A percentile compares a stretch with the other conserved stretches of the same genome.
Evolutionary conservation across 2,329 filamentous ascomycete species (phyloP).

Genomic region (Chaetothyriales sp.): DNA sequence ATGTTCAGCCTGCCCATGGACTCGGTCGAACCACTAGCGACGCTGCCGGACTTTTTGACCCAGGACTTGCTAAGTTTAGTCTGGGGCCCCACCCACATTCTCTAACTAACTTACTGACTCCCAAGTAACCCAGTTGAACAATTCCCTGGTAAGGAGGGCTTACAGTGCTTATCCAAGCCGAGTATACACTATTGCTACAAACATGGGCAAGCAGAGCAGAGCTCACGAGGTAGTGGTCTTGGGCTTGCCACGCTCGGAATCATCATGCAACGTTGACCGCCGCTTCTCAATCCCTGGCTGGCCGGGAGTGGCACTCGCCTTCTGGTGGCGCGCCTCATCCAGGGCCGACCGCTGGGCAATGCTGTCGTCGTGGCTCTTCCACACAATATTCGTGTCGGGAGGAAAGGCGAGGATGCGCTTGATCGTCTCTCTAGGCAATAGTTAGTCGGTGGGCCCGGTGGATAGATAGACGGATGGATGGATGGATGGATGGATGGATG

Average conservation of each 20-base stretch:
- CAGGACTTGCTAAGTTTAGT: too few relatives aligned
- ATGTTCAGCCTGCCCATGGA: too few relatives aligned
- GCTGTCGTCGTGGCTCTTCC: constrained; percentile 92
- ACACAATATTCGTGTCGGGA: constrained; percentile 77
- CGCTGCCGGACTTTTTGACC: too few relatives aligned
- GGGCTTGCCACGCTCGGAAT: constrained; percentile 29
- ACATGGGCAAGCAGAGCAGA: constrained; percentile 6
- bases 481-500: too few relatives aligned
- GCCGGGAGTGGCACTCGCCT: constrained; percentile 35
- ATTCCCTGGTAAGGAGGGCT: not conserved
- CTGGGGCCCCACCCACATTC: too few relatives aligned
- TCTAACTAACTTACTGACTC: too few relatives aligned
- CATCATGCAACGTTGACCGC: constrained; percentile 30
- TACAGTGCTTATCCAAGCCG: not conserved
- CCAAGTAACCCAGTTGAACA: not conserved
- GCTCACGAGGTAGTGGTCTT: constrained; percentile 25
- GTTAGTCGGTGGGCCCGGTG: constrained; percentile 16
- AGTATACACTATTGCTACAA: constrained; percentile 2
- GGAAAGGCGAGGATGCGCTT: constrained; percentile 80
- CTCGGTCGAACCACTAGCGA: too few relatives aligned
- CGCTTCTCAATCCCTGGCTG: constrained; percentile 28
- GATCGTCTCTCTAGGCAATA: constrained; percentile 63
- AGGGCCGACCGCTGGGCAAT: constrained; percentile 84
- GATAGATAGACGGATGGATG: too few relatives aligned
- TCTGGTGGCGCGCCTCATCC: constrained; percentile 82